These are phyloP conservation scores for Diplocarpon rosae DNA, from an alignment of 2,329 filamentous ascomycete genomes.

Conservation along the genomic window DNA sequence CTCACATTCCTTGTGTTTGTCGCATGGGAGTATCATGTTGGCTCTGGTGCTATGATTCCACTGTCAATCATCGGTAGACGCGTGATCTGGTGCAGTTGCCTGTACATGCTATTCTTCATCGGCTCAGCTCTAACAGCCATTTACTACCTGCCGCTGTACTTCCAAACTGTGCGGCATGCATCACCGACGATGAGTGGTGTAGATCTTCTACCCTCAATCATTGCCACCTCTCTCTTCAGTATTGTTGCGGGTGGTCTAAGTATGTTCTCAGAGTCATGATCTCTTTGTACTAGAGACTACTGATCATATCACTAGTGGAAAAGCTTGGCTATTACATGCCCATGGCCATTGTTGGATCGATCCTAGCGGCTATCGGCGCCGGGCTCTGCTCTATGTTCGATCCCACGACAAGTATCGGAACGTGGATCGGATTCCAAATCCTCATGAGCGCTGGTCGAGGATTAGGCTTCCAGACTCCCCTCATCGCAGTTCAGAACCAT, in stretches of 20 bases:
- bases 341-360: conserved; percentile 31
- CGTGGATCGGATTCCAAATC: conserved; percentile 50
- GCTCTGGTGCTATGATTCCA: conserved; percentile 28
- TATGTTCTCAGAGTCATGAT: too few species aligned
- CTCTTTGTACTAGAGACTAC: too few species aligned
- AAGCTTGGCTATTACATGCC: conserved; percentile 38
- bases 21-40: conserved; percentile 26
- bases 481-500: conserved; percentile 36
- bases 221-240: conserved; percentile 33
- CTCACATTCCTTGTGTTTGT: conserved; percentile 26
- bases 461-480: conserved; percentile 19
- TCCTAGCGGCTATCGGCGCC: conserved; percentile 30
- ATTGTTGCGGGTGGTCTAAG: conserved; percentile 33
- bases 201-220: conserved; percentile 32
- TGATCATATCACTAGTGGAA: conserved; percentile 27
- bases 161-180: conserved; percentile 28
- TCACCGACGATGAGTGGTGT: conserved; percentile 34
- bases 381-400: conserved; percentile 34
- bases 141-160: conserved; percentile 27
- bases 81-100: conserved; percentile 13
- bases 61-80: conserved; percentile 28
- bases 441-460: conserved; percentile 26
- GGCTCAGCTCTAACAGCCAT: conserved; percentile 23
- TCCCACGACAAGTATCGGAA: conserved; percentile 31
- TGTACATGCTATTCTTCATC: conserved; percentile 19